Conservation (phyloP, 495 filamentous ascomycete genomes). For the Penicillium lividum region DNA sequence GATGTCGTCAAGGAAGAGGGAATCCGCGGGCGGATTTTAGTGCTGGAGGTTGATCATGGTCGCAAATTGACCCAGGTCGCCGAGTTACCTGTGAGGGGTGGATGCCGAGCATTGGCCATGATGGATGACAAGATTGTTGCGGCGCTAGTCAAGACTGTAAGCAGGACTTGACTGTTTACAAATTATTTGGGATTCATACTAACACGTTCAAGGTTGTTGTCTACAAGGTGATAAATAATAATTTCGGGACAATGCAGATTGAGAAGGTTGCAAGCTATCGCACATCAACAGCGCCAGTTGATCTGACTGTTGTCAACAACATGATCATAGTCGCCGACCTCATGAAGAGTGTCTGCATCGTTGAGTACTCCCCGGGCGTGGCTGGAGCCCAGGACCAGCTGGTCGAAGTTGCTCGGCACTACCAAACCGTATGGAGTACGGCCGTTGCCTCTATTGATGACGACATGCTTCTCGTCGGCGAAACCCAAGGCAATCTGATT, state of each 20-base stretch:
- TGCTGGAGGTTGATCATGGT: slow-evolving; percentile 79
- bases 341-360: slow-evolving; percentile 86
- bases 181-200: neutral
- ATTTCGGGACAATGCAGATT: slow-evolving; percentile 52
- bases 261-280: slow-evolving; percentile 72
- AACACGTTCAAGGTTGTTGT: slow-evolving; percentile 51
- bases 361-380: slow-evolving; percentile 60
- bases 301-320: slow-evolving; percentile 68
- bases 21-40: slow-evolving; percentile 73
- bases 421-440: slow-evolving; percentile 77
- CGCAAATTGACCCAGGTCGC: slow-evolving; percentile 67
- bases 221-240: slow-evolving; percentile 51
- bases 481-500: slow-evolving; percentile 84
- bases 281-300: slow-evolving; percentile 81
- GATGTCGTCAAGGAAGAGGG: slow-evolving; percentile 51
- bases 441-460: slow-evolving; percentile 70
- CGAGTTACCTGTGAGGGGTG: slow-evolving; percentile 66
- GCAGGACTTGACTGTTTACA: slow-evolving; percentile 12
- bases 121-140: slow-evolving; percentile 79
- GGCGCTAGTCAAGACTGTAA: slow-evolving; percentile 80
- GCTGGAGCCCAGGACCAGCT: slow-evolving; percentile 51
- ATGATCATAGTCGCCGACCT: slow-evolving; percentile 84
- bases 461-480: slow-evolving; percentile 74
- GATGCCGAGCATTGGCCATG: slow-evolving; percentile 74
- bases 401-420: slow-evolving; percentile 76